Base-by-base conservation (phyloP, 2,329 filamentous ascomycete species). In the Colletotrichum graminicola region DNA sequence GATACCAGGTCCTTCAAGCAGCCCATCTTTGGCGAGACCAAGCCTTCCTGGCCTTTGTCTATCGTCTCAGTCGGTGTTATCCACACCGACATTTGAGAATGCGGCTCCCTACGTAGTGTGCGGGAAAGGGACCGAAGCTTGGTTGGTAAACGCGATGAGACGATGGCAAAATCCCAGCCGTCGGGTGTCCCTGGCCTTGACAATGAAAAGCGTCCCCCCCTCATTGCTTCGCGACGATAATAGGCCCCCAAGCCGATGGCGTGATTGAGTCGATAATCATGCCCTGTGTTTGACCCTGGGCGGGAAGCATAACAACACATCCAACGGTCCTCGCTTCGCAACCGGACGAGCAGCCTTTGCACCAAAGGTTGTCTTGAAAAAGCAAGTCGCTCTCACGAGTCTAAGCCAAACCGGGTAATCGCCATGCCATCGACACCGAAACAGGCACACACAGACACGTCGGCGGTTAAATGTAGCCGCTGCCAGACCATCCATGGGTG, bases 1-100 rank as follows among this genome's bases (percentile, higher is more conserved):
- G 75, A 79, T 70, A 77, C 77, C 73, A 73, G 76, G 67, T 76
- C 75, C 47, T 80, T 80, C 55, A 71, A 77, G 54, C 71, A 75
- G 32, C 73, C 74, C 45, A 74, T 78, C 39, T 80, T 75, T 66
- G 74, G 63, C 60, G 66, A 72, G 55, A 69, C 54, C 36, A 65
- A 70, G 66, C 61, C 66, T 10, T 56, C 64, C 54, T 65, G 66
- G 60, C 47, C 56, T n/a, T 45, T 45, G 16, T 39, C 34, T 4
- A 59, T 23, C 3, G 64, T 72, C 5, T 63, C 52, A 3, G 55
- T 65, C 16, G 36, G 47, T 10, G 66, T n/a, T n/a, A 21, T 26
- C 18, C 16, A 59, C 1, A 23, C 21, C 23, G 14, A 32, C 6
- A 18, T 51, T 7, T 26, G 21, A 34, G 51, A 29, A 41, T 23